Base-by-base conservation (phyloP, 192 early-diverging fungal genomes). In the Kickxella alabastrina region DNA sequence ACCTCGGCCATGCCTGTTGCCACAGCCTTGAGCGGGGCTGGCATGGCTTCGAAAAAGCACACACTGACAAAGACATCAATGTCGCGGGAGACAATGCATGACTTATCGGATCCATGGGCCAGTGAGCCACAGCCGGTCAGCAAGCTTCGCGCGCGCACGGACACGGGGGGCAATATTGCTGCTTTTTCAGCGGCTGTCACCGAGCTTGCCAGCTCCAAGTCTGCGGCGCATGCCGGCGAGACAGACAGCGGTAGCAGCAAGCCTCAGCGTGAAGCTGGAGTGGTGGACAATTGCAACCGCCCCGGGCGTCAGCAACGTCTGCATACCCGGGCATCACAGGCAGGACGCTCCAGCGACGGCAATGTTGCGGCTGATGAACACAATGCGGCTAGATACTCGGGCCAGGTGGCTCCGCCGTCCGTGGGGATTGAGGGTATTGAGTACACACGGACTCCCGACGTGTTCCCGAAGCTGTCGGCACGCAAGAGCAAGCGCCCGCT, bases 131-230 rank as follows among this genome's bases (percentile, higher is more conserved):
- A 63, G 60, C 55, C 67, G 2, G 26, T 51, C 23, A 63, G 60
- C 50, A 62, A 50, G 40, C 51, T 63, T 24, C 54, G 60, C 6
- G 56, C 51, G 17, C 60, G 67, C 40, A 54, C 60, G 6, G 67
- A 70, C 18, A 18, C 34, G 2, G 25, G 32, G 10, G 14, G 13
- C 34, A 40, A 28, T 12, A 9, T 27, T 22, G 17, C 21, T 14
- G 10, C 37, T 4, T 42, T 32, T 28, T 37, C 27, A 3, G 23
- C 28, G 12, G 36, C 8, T 5, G 22, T 24, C 6, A 6, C 46
- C 27, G 44, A 4, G 6, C 6, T 12, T 12, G 12, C 6, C 31
- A 32, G 31, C 31, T 8, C 12, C 31, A 32, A 55, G 21, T 21
- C 27, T 22, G 8, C 13, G 12, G n/a, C 26, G 25, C n/a, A 41